Evolutionary conservation across 306 rosid species (phyloP).

Genomic region (Inga leiocalycina): DNA sequence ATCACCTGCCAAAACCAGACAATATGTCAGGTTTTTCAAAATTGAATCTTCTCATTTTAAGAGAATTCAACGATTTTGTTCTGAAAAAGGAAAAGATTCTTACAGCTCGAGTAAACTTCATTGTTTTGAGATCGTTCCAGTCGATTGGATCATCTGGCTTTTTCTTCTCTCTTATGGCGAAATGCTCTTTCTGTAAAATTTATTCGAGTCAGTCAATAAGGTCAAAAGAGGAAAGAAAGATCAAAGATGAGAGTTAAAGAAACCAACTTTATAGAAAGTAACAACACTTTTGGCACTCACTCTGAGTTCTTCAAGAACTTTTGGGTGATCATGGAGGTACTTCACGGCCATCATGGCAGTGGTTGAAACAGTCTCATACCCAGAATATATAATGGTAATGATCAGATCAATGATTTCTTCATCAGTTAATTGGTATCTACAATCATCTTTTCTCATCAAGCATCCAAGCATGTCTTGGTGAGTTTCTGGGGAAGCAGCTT

Average conservation of each 20-base stretch:
- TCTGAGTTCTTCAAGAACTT: slow-evolving; percentile 84
- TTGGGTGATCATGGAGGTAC: slow-evolving; percentile 88
- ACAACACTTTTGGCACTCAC: slow-evolving; percentile 48
- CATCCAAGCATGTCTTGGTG: slow-evolving; percentile 69
- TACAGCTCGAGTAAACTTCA: slow-evolving; percentile 97
- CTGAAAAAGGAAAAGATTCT: slow-evolving; percentile 24
- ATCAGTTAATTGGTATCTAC: slow-evolving; percentile 57
- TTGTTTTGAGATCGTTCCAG: slow-evolving; percentile 70
- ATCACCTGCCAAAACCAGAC: slow-evolving; percentile 62
- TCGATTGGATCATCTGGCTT: slow-evolving; percentile 70
- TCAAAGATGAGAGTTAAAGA: not conserved
- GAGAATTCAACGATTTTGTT: slow-evolving; percentile 13
- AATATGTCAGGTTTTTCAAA: not conserved
- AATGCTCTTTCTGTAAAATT: slow-evolving; percentile 72
- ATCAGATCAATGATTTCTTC: slow-evolving; percentile 87
- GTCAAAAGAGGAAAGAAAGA: not conserved
- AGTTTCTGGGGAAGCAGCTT: slow-evolving; percentile 54
- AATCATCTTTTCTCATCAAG: slow-evolving; percentile 69
- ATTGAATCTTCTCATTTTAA: not conserved
- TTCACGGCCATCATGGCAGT: slow-evolving; percentile 99
- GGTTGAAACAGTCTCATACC: slow-evolving; percentile 96
- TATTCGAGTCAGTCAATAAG: slow-evolving; percentile 28
- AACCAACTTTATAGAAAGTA: slow-evolving; percentile 2
- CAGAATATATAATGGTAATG: slow-evolving; percentile 82
- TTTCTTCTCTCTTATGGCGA: slow-evolving; percentile 77